Evolutionary conservation across 805 yeast species (phyloP).

Genomic region (Candida nitratophila): DNA sequence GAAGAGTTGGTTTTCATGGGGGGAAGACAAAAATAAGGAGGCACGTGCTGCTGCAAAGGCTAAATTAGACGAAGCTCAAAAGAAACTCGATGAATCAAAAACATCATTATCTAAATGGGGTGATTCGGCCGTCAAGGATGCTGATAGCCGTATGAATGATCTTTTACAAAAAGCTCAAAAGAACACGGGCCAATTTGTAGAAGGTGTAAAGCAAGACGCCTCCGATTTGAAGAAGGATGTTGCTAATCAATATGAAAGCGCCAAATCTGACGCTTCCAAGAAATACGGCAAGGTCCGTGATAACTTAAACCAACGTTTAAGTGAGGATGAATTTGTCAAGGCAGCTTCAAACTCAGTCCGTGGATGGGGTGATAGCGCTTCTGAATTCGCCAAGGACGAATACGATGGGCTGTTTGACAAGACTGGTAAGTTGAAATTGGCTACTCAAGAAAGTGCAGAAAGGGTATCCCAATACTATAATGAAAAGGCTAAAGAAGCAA

Average conservation of each 20-base stretch:
- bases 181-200: slow-evolving; percentile 4
- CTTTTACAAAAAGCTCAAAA: slow-evolving; percentile 15
- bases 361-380: slow-evolving; percentile 43
- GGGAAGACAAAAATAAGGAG: slow-evolving; percentile 29
- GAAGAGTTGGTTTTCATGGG: slow-evolving; percentile 32
- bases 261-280: slow-evolving; percentile 1
- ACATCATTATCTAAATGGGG: slow-evolving; percentile 23
- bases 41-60: slow-evolving; percentile 27
- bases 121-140: slow-evolving; percentile 17
- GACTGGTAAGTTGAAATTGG: slow-evolving; percentile 13
- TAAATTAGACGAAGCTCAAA: slow-evolving; percentile 26
- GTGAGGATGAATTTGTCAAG: slow-evolving; percentile 27
- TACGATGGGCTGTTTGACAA: slow-evolving; percentile 20
- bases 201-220: not conserved
- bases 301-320: slow-evolving; percentile 10
- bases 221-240: slow-evolving; percentile 1
- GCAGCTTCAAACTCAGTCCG: slow-evolving; percentile 28
- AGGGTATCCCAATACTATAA: slow-evolving; percentile 16
- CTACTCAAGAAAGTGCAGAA: slow-evolving; percentile 17
- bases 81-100: slow-evolving; percentile 28
- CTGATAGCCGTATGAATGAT: slow-evolving; percentile 16
- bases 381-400: slow-evolving; percentile 35
- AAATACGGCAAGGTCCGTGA: slow-evolving; percentile 9
- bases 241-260: slow-evolving; percentile 7
- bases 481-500: slow-evolving; percentile 16